Conservation (phyloP, 768 basidiomycete species). For the Hypholoma sublateritium region DNA sequence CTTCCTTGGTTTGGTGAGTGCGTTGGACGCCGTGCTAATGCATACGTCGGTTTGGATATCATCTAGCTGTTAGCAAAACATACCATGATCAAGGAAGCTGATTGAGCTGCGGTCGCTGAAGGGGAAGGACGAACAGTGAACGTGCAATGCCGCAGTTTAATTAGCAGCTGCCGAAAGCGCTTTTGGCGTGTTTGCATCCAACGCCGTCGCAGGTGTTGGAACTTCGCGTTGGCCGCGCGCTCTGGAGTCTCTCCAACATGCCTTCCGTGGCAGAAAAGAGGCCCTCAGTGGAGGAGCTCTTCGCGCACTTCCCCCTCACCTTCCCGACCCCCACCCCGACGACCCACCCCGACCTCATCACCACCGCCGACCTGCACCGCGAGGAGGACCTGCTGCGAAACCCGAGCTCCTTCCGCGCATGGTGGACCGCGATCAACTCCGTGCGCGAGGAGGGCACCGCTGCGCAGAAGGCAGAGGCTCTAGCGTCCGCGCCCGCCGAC, state of each 20-base stretch:
- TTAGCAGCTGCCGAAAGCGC: neutral
- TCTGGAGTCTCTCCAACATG: no score
- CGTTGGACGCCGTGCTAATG: slow-evolving; percentile 74
- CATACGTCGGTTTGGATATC: neutral
- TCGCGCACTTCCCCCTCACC: slow-evolving; percentile 77
- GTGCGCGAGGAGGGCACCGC: slow-evolving; percentile 65
- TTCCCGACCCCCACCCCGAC: slow-evolving; percentile 80
- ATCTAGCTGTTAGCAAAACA: neutral
- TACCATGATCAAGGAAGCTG: neutral
- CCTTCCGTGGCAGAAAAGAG: slow-evolving; percentile 54
- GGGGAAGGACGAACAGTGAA: neutral
- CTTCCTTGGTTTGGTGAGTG: slow-evolving; percentile 54
- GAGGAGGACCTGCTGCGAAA: slow-evolving; percentile 95
- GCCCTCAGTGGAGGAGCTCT: slow-evolving; percentile 46
- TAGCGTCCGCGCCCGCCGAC: slow-evolving; percentile 36
- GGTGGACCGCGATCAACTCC: slow-evolving; percentile 85
- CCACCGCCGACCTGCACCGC: slow-evolving; percentile 73
- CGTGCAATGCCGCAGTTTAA: neutral
- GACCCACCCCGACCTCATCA: slow-evolving; percentile 75
- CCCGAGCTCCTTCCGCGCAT: slow-evolving; percentile 86
- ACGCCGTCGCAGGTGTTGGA: slow-evolving; percentile 4
- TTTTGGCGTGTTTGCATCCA: slow-evolving; percentile 9
- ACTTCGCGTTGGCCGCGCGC: neutral
- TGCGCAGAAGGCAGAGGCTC: slow-evolving; percentile 55
- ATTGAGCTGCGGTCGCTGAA: neutral